Evolutionary conservation across 2,329 filamentous ascomycete genomes (phyloP), one percentile per base, ranked within the genome.

Genomic region (Ascosphaera pollenicola): DNA sequence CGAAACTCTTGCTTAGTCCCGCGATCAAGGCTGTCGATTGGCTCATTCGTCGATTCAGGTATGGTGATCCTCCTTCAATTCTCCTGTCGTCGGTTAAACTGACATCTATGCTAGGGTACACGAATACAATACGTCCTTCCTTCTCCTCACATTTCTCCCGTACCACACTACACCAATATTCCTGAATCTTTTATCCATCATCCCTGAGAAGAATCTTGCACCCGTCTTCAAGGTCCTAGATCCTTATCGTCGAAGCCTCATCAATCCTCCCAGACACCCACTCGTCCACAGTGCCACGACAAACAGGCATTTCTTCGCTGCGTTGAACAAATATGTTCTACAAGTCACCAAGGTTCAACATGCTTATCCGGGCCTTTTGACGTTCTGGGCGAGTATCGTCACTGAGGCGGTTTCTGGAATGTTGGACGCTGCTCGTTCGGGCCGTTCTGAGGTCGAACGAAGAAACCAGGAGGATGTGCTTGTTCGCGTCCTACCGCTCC

Each of bases 21-120:
- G 83, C 82, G 1, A 72, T 93, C 40, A 92, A 91, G 59, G 75
- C 85, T 13, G 67, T 95, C 30, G 91, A 99, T 62, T 99, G 89
- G 89, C 68, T 98, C 36, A 70, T 98, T 40, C 69, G 89, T 51
- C 70, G 87, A 50, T 98, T 95, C 52, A 74, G 77, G 83, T 91
- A 63, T 44, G 67, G 49, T 28, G 18, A 34, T 21, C 2, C 17
- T n/a, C 24, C 38, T 39, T 39, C 43, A 7, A 31, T 11, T 17
- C 30, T 32, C 10, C 5, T 32, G 30, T 5, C n/a, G 6, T 32
- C 24, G 21, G 10, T 7, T 4, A 32, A 7, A 32, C 15, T 24
- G 17, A 26, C 17, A 17, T 19, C 40, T 36, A 17, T 26, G 31
- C 19, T 48, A 91, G 85, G 48, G 74, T 92, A 39, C 89, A 98